Conservation (phyloP, 148 eudicot species). For the Salicornia ramosissima region DNA sequence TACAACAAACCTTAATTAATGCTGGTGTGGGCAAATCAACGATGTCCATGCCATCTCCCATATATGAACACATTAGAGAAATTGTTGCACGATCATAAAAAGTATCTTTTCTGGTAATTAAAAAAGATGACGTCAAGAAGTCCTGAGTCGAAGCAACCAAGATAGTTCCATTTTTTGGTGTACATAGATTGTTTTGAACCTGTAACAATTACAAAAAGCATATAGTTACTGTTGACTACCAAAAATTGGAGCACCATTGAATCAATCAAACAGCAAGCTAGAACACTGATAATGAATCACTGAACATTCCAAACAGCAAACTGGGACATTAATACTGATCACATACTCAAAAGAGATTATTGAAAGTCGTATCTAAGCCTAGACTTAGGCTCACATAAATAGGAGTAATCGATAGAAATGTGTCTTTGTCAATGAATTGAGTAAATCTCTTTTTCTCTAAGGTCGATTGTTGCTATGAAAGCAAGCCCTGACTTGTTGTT, state of each 20-base stretch:
- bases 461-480: no score
- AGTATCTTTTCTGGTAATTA: slow-evolving; percentile 92
- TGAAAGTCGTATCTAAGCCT: neutral
- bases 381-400: neutral
- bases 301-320: no score
- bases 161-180: slow-evolving; percentile 92
- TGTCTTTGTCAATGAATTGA: no score
- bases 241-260: neutral
- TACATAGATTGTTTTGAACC: slow-evolving; percentile 98
- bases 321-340: neutral
- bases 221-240: no score
- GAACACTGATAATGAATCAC: no score
- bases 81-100: slow-evolving; percentile 91
- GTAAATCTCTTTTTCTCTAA: no score
- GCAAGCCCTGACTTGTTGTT: no score
- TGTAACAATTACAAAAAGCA: slow-evolving; percentile 22
- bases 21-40: slow-evolving; percentile 88
- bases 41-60: slow-evolving; percentile 92
- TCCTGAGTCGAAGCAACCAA: slow-evolving; percentile 98
- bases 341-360: neutral
- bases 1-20: slow-evolving; percentile 55
- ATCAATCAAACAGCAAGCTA: neutral
- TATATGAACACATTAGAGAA: slow-evolving; percentile 78
- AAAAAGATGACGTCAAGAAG: slow-evolving; percentile 86
- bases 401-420: no score